A percentile compares a stretch with the other conserved stretches of the same genome.
Evolutionary conservation across 2,329 filamentous ascomycete species (phyloP).

Genomic region (Pseudocercospora crystallina): DNA sequence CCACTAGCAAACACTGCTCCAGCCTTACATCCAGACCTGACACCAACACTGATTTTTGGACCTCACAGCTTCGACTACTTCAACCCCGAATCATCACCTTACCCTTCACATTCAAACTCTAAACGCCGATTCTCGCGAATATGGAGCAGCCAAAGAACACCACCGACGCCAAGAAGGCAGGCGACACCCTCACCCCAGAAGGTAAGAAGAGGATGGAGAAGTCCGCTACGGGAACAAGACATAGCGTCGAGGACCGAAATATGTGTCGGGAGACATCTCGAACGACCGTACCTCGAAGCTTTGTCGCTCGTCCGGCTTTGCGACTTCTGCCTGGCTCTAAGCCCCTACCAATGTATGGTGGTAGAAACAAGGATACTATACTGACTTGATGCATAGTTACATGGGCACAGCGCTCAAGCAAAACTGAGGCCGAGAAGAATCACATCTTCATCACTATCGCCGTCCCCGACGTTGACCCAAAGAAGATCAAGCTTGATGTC

Average conservation of each 20-base stretch:
- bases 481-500: slow-evolving; percentile 78
- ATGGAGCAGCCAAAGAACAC: slow-evolving; percentile 34
- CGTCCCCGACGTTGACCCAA: slow-evolving; percentile 77
- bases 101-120: not conserved
- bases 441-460: slow-evolving; percentile 90
- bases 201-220: slow-evolving; percentile 30
- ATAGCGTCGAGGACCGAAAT: not conserved
- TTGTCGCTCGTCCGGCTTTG: too few species aligned
- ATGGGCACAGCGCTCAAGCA: slow-evolving; percentile 95
- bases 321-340: too few species aligned
- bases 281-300: too few species aligned
- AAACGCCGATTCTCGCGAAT: too few species aligned
- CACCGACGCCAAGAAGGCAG: slow-evolving; percentile 35
- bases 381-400: slow-evolving; percentile 62
- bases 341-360: too few species aligned
- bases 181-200: slow-evolving; percentile 39
- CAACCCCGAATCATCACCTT: not conserved
- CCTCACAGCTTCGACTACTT: slow-evolving; percentile 5
- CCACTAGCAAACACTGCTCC: slow-evolving; percentile 11
- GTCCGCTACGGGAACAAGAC: too few species aligned
- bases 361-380: not conserved
- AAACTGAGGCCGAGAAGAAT: slow-evolving; percentile 79
- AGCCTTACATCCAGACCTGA: slow-evolving; percentile 5
- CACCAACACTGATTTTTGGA: slow-evolving; percentile 3
- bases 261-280: not conserved